Percentiles rank a stretch among this genome's conserved stretches.
Evolutionary conservation across 1,284 basidiomycete genomes (phyloP).

Genomic region (Polyporus tsugae): DNA sequence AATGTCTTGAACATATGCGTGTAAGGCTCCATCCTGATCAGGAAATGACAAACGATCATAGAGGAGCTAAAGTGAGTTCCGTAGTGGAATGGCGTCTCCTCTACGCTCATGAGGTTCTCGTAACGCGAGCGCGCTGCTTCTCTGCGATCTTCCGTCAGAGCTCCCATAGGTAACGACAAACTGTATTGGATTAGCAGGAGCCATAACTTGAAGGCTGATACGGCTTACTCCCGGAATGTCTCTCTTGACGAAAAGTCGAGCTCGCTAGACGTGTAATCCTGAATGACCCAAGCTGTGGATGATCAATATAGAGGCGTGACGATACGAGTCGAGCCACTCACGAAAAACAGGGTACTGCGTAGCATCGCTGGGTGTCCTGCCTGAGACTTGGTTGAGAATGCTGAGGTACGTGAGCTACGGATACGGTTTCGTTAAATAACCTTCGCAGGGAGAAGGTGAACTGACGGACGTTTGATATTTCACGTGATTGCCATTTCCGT

Average conservation of each 20-base stretch:
- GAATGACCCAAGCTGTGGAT: conserved; percentile 81
- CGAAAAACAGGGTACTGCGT: conserved; percentile 97
- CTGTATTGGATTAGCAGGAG: conserved; percentile 45
- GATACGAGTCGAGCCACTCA: conserved; percentile 46
- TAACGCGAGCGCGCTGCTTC: conserved; percentile 83
- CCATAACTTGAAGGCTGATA: neutral
- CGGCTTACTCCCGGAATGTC: conserved; percentile 80
- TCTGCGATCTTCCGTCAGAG: conserved; percentile 76
- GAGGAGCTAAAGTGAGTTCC: conserved; percentile 97
- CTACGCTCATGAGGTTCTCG: conserved; percentile 80
- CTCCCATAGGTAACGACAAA: conserved; percentile 91
- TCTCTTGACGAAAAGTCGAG: conserved; percentile 75
- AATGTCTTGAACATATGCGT: conserved; percentile 93
- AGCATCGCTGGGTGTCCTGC: conserved; percentile 92
- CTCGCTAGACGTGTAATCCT: conserved; percentile 82
- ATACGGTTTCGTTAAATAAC: neutral
- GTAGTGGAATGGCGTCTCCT: conserved; percentile 90
- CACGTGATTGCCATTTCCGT: conserved; percentile 84
- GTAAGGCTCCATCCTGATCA: conserved; percentile 91
- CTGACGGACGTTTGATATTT: conserved; percentile 89
- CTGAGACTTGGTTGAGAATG: conserved; percentile 89
- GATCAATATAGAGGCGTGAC: conserved; percentile 7
- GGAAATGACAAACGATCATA: conserved; percentile 96
- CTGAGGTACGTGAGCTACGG: conserved; percentile 85
- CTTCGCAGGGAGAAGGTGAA: conserved; percentile 11